Conservation (phyloP, 441 rosid genomes). For the Flueggea neowawraea region DNA sequence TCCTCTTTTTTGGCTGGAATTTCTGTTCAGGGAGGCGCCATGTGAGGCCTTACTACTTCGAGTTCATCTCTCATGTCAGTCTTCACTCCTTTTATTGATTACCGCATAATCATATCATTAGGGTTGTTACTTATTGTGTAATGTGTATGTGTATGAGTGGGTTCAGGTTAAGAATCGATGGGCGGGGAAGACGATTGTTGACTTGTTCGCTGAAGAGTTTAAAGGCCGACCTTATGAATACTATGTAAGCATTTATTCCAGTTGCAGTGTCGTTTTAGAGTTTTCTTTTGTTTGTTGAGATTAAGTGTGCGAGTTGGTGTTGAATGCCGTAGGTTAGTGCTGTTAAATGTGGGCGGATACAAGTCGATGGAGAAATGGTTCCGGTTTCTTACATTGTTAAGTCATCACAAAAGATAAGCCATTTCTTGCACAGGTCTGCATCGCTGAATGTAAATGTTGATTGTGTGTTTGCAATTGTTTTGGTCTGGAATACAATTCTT, state of each 20-base stretch:
- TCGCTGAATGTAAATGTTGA: neutral
- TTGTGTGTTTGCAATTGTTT: neutral
- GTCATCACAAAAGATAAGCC: conserved; percentile 83
- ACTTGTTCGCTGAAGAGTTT: conserved; percentile 84
- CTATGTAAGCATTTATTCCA: conserved; percentile 40
- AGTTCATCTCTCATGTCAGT: conserved; percentile 85
- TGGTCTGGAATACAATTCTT: too few relatives aligned
- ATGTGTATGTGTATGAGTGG: neutral
- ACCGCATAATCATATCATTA: neutral
- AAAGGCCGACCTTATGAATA: conserved; percentile 83
- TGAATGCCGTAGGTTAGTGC: conserved; percentile 59
- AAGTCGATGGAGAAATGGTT: conserved; percentile 73
- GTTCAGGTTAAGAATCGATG: conserved; percentile 85
- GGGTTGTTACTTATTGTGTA: neutral
- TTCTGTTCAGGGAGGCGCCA: conserved; percentile 65
- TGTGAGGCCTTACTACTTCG: conserved; percentile 85
- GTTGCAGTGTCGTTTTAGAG: neutral
- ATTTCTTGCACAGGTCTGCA: conserved; percentile 77
- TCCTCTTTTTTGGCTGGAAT: conserved; percentile 17
- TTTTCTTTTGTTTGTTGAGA: neutral
- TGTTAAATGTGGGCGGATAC: conserved; percentile 80
- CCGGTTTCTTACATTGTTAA: conserved; percentile 73
- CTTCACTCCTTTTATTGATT: neutral
- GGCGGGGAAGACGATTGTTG: conserved; percentile 87
- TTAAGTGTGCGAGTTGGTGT: neutral